Base-by-base conservation (phyloP, 345 rosid genomes). In the Pistacia integerrima region DNA sequence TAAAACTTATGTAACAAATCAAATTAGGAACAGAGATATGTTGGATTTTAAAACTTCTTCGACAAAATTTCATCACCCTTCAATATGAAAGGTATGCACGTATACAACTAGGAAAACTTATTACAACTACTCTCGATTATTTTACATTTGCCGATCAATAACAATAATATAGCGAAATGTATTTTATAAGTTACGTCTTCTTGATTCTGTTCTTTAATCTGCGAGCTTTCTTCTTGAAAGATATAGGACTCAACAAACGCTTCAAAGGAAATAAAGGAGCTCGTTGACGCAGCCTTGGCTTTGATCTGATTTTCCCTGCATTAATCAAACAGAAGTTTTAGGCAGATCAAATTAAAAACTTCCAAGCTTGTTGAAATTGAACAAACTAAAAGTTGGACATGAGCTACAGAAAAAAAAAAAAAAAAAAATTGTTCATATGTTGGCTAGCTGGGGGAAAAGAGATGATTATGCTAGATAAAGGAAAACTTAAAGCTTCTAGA, bases 221-320 rank as follows among this genome's bases (percentile, higher is more conserved):
- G 64, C 18, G 64, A 74, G 81, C 59, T 74, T 69, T 84, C 78
- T 75, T 78, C 84, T 88, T 91, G 81, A 83, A 87, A 69, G 82
- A 69, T 62, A 74, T 56, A 11, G 83, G 86, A 67, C 80, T 84
- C 79, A 91, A 57, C 80, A 81, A 59, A 3, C 81, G 86, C 79
- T 81, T 84, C 44, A 85, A 77, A 55, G 90, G 92, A 62, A 59
- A 71, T 44, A 84, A 35, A 55, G 11, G 76, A 30, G 69, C 67
- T 64, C 56, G 76, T 59, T 65, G 76, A 78, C 74, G 49, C 74
- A 51, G 70, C 76, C 77, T 79, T 69, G 13, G 77, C 62, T 77
- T 91, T 38, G 64, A 76, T 76, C 49, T 81, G 11, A 17, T 30
- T 60, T 67, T 90, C 54, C 83, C 93, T 88, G 88, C 83, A 82